Evolutionary conservation across 306 rosid genomes (phyloP).

Genomic region (Herpetospermum pedunculosum): DNA sequence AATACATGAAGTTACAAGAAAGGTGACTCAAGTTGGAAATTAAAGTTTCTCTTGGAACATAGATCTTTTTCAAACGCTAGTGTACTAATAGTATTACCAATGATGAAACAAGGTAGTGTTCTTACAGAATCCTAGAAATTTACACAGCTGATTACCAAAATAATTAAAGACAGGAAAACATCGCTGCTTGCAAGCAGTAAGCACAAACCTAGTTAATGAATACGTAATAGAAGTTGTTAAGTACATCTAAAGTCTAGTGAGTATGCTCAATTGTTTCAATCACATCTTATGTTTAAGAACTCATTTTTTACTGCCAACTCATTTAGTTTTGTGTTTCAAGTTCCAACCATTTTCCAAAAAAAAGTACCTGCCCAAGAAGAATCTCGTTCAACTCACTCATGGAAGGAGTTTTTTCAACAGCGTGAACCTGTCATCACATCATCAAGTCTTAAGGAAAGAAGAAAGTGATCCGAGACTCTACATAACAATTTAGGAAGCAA

Average conservation of each 20-base stretch:
- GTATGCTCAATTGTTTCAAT: neutral
- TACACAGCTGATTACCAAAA: neutral
- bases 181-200: neutral
- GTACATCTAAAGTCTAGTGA: neutral
- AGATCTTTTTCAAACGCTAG: neutral
- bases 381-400: constrained; percentile 96
- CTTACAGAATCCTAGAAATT: neutral
- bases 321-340: neutral
- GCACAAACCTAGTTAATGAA: neutral
- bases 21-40: neutral
- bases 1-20: neutral
- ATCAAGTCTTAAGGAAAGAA: neutral
- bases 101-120: neutral
- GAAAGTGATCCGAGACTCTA: neutral
- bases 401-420: constrained; percentile 94
- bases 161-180: neutral
- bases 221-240: neutral
- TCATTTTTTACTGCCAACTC: neutral
- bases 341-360: neutral
- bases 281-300: neutral
- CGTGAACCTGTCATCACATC: constrained; percentile 64
- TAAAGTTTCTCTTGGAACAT: neutral
- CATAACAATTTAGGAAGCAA: constrained; percentile 1
- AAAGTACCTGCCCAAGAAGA: constrained; percentile 82
- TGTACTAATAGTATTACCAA: neutral